Evolutionary conservation across 2,329 filamentous ascomycete genomes (phyloP).

Genomic region (Cladosporium sp.): DNA sequence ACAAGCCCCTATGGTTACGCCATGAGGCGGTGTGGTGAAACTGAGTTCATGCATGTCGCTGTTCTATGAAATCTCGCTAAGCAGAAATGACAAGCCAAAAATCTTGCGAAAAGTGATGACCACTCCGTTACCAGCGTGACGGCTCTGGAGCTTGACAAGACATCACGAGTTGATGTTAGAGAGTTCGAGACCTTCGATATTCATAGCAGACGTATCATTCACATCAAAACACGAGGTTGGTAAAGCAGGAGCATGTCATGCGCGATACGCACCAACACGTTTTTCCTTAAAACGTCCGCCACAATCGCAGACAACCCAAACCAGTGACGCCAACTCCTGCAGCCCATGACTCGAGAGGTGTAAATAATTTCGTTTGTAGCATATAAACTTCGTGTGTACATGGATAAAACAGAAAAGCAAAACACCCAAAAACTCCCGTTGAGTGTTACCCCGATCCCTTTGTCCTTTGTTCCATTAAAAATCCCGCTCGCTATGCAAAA

Average conservation of each 20-base stretch:
- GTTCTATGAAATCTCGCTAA: not conserved
- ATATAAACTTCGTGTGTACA: slow-evolving; percentile 12
- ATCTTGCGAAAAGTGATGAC: no score
- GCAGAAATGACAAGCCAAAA: not conserved
- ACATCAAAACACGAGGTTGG: not conserved
- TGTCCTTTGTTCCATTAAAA: not conserved
- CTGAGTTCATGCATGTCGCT: not conserved
- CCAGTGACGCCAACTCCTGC: not conserved
- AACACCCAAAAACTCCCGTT: not conserved
- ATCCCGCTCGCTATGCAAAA: slow-evolving; percentile 2
- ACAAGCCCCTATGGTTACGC: not conserved
- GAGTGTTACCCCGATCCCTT: not conserved
- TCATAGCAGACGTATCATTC: not conserved
- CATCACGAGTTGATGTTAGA: not conserved
- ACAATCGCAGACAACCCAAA: not conserved
- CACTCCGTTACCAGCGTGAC: no score
- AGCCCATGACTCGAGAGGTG: not conserved
- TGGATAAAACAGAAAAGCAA: not conserved
- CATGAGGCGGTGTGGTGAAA: not conserved
- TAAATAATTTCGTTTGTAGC: slow-evolving; percentile 7
- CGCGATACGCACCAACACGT: not conserved
- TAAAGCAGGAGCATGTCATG: not conserved
- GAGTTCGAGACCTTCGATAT: not conserved
- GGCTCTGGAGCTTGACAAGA: not conserved
- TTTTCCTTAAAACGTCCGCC: not conserved